Evolutionary conservation across 106 monocot species (phyloP), one percentile per base, ranked within the genome.

Genomic region (Chionographis japonica): DNA sequence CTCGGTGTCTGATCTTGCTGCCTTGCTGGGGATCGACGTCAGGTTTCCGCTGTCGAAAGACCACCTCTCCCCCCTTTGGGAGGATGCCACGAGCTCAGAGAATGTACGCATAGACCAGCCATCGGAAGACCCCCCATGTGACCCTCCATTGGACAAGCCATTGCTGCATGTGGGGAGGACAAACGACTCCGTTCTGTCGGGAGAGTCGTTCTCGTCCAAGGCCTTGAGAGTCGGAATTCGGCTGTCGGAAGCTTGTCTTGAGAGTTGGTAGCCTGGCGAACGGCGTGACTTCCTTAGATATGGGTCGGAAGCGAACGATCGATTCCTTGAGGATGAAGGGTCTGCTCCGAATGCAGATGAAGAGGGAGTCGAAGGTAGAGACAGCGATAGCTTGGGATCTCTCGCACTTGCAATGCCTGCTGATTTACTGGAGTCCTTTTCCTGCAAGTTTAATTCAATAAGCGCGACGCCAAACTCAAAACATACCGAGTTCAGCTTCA

Each of bases 31-130:
- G 60, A 61, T 12, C 27, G 27, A 27, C 27, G 27, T 27, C 27
- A 27, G 27, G 27, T 27, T 27, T 27, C 27, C 27, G 27, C 27
- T 27, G 27, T 27, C 27, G 1, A 27, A 27, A 0, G 27, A 27
- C 27, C 27, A 27, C 27, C 27, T 27, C 27, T 88, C 86, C 27
- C 27, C 27, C 71, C 80, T 75, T 11, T 85, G 82, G 3, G 95
- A 97, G 41, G 86, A 80, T 3, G 91, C 74, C 27, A 97, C 77
- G 8, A 97, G 82, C 70, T 97, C 88, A 40, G 95, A 83, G 78
- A 92, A 97, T 18, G 86, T 79, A 41, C 80, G 84, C 90, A 87
- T 84, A 15, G 95, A 89, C 95, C 92, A 97, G 13, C 82, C 79
- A 73, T 97, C 89, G 36, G 89, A 94, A 18, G 90, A 86, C 18